These are phyloP conservation scores for Pestalotiopsis sp. DNA, from an alignment of 2,329 filamentous ascomycete species.

Conservation along the genomic window DNA sequence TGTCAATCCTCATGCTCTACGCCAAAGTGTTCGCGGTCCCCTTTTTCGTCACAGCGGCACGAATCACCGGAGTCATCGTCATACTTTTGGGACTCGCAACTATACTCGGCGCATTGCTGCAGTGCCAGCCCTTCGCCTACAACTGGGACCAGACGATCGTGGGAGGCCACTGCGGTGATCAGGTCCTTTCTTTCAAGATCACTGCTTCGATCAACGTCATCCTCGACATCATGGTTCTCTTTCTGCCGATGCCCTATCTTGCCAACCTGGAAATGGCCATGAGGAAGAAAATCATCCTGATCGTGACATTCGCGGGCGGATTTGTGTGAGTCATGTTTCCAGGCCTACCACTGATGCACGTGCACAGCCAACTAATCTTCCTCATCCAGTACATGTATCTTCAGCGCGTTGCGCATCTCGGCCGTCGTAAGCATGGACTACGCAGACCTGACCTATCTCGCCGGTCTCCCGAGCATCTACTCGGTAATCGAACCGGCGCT, in stretches of 20 bases:
- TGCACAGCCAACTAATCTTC: not conserved
- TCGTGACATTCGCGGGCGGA: constrained; percentile 3
- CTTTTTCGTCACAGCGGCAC: not conserved
- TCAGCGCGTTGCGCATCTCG: constrained; percentile 5
- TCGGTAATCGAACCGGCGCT: constrained; percentile 7
- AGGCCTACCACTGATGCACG: not conserved
- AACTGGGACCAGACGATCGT: constrained; percentile 9
- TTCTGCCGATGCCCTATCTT: constrained; percentile 11
- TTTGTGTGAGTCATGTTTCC: constrained; percentile 5
- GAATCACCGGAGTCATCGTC: not conserved
- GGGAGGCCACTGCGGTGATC: constrained; percentile 11
- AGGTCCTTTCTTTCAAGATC: not conserved
- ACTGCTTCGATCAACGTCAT: constrained; percentile 11
- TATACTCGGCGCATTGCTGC: constrained; percentile 4
- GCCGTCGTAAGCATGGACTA: constrained; percentile 7
- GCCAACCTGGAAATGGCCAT: not conserved
- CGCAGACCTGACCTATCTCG: constrained; percentile 7
- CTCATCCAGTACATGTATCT: not conserved
- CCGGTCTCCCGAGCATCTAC: not conserved
- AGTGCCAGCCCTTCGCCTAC: constrained; percentile 14
- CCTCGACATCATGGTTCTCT: constrained; percentile 12
- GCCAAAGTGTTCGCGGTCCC: not conserved
- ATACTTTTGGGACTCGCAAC: not conserved
- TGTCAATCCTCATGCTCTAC: constrained; percentile 13
- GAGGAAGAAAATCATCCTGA: not conserved